Percentiles rank a stretch among this genome's conserved stretches.
Evolutionary conservation across 805 yeast genomes (phyloP).

Genomic region (Pichia eremophila): DNA sequence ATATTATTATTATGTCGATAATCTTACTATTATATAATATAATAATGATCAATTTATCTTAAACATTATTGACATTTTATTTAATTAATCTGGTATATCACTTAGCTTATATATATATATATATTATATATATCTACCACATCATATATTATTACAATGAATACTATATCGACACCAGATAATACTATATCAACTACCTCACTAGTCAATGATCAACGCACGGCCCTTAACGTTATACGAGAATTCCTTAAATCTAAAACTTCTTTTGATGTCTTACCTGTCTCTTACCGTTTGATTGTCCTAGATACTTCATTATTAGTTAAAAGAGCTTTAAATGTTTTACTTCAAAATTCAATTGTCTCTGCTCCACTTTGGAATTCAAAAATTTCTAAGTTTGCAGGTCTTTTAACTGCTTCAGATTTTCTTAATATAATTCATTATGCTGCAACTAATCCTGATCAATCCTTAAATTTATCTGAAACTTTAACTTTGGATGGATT

Average conservation of each 20-base stretch:
- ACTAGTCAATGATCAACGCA: slow-evolving; percentile 44
- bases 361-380: slow-evolving; percentile 97
- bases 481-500: slow-evolving; percentile 76
- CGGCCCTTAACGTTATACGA: slow-evolving; percentile 77
- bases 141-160: no score
- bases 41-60: no score
- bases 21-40: no score
- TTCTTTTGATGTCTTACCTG: slow-evolving; percentile 94
- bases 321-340: slow-evolving; percentile 80
- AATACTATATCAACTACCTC: neutral
- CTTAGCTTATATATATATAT: no score
- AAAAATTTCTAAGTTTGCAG: slow-evolving; percentile 82
- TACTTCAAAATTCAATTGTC: slow-evolving; percentile 88
- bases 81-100: no score
- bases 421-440: slow-evolving; percentile 92
- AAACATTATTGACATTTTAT: no score
- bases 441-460: slow-evolving; percentile 70
- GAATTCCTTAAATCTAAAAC: slow-evolving; percentile 80
- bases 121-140: no score
- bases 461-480: slow-evolving; percentile 72
- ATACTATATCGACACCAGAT: neutral
- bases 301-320: slow-evolving; percentile 86
- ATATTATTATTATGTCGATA: no score
- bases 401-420: slow-evolving; percentile 83
- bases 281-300: slow-evolving; percentile 84